These are phyloP conservation scores for Tetrapyrgos nigripes DNA, from an alignment of 1,284 basidiomycete genomes.

Conservation along the genomic window DNA sequence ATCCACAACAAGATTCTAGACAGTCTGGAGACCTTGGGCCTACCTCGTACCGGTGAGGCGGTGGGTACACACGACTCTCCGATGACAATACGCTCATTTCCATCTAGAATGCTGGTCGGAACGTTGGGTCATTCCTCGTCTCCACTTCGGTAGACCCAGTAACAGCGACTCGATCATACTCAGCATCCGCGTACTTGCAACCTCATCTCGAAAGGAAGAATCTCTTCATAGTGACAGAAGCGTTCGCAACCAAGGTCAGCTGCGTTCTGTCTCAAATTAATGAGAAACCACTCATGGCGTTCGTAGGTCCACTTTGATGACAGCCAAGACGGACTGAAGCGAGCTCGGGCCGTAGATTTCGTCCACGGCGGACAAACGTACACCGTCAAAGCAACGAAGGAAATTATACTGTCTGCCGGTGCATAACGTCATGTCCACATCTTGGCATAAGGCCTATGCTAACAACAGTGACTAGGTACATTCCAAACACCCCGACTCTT, in stretches of 20 bases:
- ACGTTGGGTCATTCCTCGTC: neutral
- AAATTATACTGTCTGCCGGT: neutral
- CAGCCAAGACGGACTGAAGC: neutral
- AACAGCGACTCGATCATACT: neutral
- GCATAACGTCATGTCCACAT: neutral
- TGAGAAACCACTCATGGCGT: too few relatives aligned
- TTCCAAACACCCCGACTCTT: slow-evolving; percentile 14
- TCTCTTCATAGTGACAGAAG: neutral
- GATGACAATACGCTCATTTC: too few relatives aligned
- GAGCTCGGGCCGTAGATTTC: neutral
- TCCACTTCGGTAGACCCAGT: neutral
- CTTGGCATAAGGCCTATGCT: too few relatives aligned
- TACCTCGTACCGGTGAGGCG: neutral
- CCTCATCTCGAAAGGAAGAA: neutral
- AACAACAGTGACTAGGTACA: too few relatives aligned
- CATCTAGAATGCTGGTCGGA: neutral
- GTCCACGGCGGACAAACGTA: neutral
- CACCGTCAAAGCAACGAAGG: neutral
- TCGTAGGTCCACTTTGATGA: neutral
- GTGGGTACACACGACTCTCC: too few relatives aligned
- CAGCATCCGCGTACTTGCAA: neutral
- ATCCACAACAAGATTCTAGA: slow-evolving; percentile 1
- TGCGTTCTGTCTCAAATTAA: neutral
- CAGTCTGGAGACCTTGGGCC: neutral
- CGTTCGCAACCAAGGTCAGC: neutral